Percentiles rank a stretch among this genome's conserved stretches.
Conservation (phyloP, 306 rosid species). For the Vigna nakashimae region DNA sequence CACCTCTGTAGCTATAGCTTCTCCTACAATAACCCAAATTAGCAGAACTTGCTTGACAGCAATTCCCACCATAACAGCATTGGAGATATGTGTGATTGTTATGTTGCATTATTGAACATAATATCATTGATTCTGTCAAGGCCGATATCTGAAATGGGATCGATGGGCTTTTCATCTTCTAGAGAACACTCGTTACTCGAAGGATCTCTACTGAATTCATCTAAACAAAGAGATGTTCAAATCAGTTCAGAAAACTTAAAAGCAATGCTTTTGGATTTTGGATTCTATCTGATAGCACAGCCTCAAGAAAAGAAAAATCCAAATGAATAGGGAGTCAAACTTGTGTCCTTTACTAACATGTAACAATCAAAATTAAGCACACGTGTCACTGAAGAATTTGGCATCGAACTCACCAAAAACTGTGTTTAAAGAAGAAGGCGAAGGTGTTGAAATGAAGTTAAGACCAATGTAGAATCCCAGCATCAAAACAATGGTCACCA, state of each 20-base stretch:
- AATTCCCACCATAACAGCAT: conserved; percentile 5
- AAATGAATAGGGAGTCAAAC: background rate
- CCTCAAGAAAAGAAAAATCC: background rate
- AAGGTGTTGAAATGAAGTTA: conserved; percentile 85
- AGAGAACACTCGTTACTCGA: conserved; percentile 37
- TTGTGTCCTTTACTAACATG: background rate
- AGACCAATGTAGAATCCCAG: conserved; percentile 82
- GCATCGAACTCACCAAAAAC: conserved; percentile 67
- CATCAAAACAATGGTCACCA: conserved; percentile 69
- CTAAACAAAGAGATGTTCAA: conserved; percentile 51
- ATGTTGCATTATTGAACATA: conserved; percentile 64
- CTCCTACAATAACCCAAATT: background rate
- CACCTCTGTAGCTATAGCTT: conserved; percentile 16
- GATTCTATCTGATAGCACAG: background rate
- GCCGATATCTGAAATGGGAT: conserved; percentile 79
- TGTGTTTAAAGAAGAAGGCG: conserved; percentile 68
- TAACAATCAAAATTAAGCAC: conserved; percentile 15
- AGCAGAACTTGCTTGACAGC: background rate
- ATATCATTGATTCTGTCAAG: conserved; percentile 64
- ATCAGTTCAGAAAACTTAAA: conserved; percentile 24
- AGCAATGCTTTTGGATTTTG: conserved; percentile 8
- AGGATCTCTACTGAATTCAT: conserved; percentile 87
- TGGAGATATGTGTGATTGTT: conserved; percentile 8
- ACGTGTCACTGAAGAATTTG: background rate
- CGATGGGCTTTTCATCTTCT: conserved; percentile 71